Base-by-base conservation (phyloP, 192 early-diverging fungal species). In the Spinellus fusiger region DNA sequence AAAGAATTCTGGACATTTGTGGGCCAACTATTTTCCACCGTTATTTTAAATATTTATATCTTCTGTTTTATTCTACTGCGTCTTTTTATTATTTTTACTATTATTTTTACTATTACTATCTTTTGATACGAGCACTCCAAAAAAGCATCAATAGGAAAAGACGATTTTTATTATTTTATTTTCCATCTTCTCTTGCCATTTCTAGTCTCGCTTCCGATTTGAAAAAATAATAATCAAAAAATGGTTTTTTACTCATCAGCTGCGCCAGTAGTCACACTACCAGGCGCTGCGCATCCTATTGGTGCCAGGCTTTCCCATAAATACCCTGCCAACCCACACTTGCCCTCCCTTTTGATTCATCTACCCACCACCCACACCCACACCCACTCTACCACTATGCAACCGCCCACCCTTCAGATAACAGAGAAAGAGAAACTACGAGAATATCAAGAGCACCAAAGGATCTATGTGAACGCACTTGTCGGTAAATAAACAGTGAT, bases 381-480 rank as follows among this genome's bases (percentile, higher is more conserved):
- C 35, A 37, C 7, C 35, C 35, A 9, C 35, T n/a, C n/a, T n/a
- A n/a, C n/a, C n/a, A n/a, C n/a, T n/a, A n/a, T n/a, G n/a, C n/a
- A n/a, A n/a, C n/a, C n/a, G n/a, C n/a, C n/a, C n/a, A n/a, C n/a
- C n/a, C n/a, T n/a, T 20, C 33, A 18, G 1, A 29, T 35, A 33
- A 28, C 26, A 16, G n/a, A 55, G 4, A 16, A 55, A 12, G 12
- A 55, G 32, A 7, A 37, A 5, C 33, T 33, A 12, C 54, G 26
- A 15, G 16, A 28, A 13, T 44, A 40, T 16, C 57, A 59, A 6
- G 46, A 59, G 23, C 57, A 59, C 10, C 57, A 59, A 47, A 25
- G 40, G 10, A 25, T 44, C 40, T 64, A 64, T 31, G 62, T 64
- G 37, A 64, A 54, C 37, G 38, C 40, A 9, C 49, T 64, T 27